Evolutionary conservation across 805 yeast genomes (phyloP), one percentile per base, ranked within the genome.

Genomic region (Starmera caribaea): DNA sequence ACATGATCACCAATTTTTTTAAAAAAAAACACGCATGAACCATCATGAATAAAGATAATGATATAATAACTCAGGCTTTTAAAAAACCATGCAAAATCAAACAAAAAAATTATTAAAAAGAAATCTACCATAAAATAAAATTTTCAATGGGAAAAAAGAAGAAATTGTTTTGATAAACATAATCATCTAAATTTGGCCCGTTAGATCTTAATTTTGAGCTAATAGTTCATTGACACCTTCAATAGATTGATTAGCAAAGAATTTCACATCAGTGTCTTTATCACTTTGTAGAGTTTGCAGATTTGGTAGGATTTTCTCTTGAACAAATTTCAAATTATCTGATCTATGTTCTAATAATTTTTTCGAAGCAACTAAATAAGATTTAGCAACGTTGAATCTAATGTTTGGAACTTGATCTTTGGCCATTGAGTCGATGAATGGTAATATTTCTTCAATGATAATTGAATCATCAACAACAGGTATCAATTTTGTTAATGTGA

Each of bases 371-470:
- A 70, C 65, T 33, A 75, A 71, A 54, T 83, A 77, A 13, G 95
- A 75, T 61, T 87, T 88, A 24, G 99, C 97, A 45, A 84, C 88
- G 63, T 89, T 92, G 67, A 92, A 92, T 56, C 97, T 75, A 46
- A 92, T 89, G 61, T 92, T 92, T 51, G 99, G 96, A 41, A 92
- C 97, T 8, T 78, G 73, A 63, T 92, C 98, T 31, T 68, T 69
- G 32, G 79, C 69, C 51, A 90, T 69, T 37, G 74, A 77, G 48
- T 77, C 71, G 44, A 92, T 69, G 54, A 86, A 89, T 17, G 97
- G 96, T 51, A 88, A 66, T 35, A 89, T 74, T 48, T 80, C 79
- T 32, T 69, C 68, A 32, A 74, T 67, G 16, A 84, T 73, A 34
- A 79, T 73, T 14, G 62, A 63, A 31, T 68, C 62, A 28, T 74